Percentiles rank a stretch among this genome's conserved stretches.
phyloP scores from a whole-genome alignment of 331 rosid species.

The Spiraea crenata region DNA sequence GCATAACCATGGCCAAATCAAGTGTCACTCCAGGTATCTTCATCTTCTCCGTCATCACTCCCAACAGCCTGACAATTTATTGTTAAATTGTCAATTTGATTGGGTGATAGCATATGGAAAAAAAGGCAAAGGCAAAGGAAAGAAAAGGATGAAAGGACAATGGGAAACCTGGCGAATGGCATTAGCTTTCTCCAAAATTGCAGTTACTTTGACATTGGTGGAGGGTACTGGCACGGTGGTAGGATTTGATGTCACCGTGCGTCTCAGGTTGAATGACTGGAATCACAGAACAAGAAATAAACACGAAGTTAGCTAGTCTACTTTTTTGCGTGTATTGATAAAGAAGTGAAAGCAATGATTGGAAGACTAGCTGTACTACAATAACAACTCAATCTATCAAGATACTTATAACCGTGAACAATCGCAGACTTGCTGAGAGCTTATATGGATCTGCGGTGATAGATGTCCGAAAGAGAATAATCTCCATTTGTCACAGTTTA shows the following conservation, averaged over 20 bases:
- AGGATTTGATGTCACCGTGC: constrained; percentile 50
- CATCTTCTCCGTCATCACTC: constrained; percentile 84
- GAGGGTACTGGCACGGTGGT: constrained; percentile 38
- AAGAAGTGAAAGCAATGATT: not conserved
- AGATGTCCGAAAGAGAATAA: not conserved
- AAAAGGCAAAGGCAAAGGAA: not conserved
- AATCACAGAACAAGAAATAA: constrained; percentile 16
- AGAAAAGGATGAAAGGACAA: not conserved
- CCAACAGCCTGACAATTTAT: constrained; percentile 77
- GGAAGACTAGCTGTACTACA: no score
- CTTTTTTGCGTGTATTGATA: not conserved
- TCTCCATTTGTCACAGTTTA: not conserved
- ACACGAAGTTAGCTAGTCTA: constrained; percentile 24
- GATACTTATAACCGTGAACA: not conserved
- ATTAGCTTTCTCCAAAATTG: constrained; percentile 88
- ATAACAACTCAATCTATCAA: not conserved
- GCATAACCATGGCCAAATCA: constrained; percentile 29
- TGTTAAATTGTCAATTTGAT: constrained; percentile 6
- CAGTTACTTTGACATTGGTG: constrained; percentile 69
- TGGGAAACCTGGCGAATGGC: constrained; percentile 86
- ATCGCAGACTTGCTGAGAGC: not conserved
- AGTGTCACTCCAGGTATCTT: constrained; percentile 81
- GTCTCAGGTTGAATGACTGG: constrained; percentile 89
- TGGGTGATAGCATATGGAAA: not conserved
- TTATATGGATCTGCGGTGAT: not conserved